A percentile compares a stretch with the other conserved stretches of the same genome.
These are phyloP conservation scores for Phellinidium pouzarii DNA, from an alignment of 1,284 basidiomycete species.

Conservation along the genomic window DNA sequence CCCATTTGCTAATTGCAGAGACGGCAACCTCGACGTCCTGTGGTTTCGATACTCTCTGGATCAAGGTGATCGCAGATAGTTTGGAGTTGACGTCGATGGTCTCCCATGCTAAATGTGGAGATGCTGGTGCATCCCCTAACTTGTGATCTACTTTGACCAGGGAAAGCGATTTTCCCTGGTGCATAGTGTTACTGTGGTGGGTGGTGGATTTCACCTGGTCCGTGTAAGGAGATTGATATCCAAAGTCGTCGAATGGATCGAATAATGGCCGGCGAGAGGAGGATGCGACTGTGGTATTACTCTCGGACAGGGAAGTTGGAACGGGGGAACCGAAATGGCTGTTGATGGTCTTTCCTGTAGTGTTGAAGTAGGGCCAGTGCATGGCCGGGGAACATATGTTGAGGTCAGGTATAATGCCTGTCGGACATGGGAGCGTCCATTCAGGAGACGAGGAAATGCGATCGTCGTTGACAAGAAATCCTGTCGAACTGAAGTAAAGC, in stretches of 20 bases:
- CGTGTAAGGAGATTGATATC: no score
- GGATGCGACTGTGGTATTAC: background rate
- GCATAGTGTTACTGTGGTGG: background rate
- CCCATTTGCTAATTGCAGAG: background rate
- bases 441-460: background rate
- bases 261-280: no score
- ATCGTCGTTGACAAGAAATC: background rate
- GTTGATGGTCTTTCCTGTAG: background rate
- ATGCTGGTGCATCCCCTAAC: background rate
- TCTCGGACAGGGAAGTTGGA: background rate
- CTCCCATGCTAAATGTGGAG: background rate
- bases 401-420: background rate
- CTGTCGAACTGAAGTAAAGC: background rate
- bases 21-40: background rate
- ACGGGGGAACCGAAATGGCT: background rate
- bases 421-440: background rate
- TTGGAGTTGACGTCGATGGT: background rate
- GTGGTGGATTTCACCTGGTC: no score
- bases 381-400: no score
- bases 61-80: background rate
- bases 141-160: background rate
- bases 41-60: background rate
- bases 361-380: background rate
- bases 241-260: no score
- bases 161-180: background rate